Conservation (phyloP, 371 early-diverging fungal genomes). For the Mortierella sp. region DNA sequence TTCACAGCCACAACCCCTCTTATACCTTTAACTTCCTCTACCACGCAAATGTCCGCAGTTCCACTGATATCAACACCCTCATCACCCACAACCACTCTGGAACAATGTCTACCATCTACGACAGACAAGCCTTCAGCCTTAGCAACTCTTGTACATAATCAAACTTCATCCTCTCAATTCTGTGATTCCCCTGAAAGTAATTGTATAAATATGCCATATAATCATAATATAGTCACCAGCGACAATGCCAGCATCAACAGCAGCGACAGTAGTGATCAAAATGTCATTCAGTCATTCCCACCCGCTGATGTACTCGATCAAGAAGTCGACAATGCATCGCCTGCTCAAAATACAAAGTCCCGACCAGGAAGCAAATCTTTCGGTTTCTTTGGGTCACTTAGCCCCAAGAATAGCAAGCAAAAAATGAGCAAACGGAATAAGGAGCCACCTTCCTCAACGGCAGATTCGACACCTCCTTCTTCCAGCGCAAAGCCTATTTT, state of each 20-base stretch:
- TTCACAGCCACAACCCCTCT: not conserved
- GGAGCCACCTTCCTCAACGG: not conserved
- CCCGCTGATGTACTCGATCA: not conserved
- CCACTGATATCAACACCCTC: conserved; percentile 2
- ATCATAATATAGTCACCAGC: conserved; percentile 17
- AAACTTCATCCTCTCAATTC: not conserved
- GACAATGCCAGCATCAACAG: not conserved
- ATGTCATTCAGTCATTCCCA: not conserved
- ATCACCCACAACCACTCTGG: not conserved
- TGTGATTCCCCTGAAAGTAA: conserved; percentile 6
- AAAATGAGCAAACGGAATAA: conserved; percentile 12
- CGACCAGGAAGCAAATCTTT: conserved; percentile 19
- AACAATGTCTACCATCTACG: not conserved
- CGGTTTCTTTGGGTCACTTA: conserved; percentile 36
- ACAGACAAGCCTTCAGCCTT: not conserved
- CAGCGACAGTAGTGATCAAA: not conserved
- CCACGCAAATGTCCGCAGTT: not conserved
- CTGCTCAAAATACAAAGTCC: conserved; percentile 4
- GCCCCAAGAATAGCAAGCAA: conserved; percentile 38
- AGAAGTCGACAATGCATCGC: not conserved
- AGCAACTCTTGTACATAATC: conserved; percentile 16
- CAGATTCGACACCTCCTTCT: not conserved
- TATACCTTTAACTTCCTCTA: not conserved
- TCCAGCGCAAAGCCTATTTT: not conserved
- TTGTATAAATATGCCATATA: conserved; percentile 12